Percentiles rank a stretch among this genome's conserved stretches.
Evolutionary conservation across 441 rosid species (phyloP).

Genomic region (Rhodomyrtus psidioides): DNA sequence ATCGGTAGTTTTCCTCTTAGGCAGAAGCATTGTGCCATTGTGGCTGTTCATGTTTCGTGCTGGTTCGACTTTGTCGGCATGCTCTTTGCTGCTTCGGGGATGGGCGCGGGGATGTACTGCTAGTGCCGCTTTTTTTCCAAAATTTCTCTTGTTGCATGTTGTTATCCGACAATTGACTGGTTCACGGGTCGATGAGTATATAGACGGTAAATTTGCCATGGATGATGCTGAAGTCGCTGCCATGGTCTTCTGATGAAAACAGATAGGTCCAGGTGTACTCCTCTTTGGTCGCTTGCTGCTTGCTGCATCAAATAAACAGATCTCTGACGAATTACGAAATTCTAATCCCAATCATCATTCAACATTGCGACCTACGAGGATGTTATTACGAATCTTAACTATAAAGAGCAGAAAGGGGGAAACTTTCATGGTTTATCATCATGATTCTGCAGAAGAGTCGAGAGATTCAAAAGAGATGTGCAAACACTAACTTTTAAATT

Average conservation of each 20-base stretch:
- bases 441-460: not conserved
- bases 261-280: not conserved
- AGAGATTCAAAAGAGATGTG: not conserved
- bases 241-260: not conserved
- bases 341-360: not conserved
- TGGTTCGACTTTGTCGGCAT: not conserved
- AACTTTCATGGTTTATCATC: not conserved
- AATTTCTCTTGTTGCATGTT: not conserved
- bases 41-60: not conserved
- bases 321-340: not conserved
- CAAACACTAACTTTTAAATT: not conserved
- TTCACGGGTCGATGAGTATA: not conserved
- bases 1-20: not conserved
- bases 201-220: not conserved
- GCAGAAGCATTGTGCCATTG: not conserved
- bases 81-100: not conserved
- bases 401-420: not conserved
- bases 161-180: not conserved
- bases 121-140: not conserved
- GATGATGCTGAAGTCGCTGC: not conserved
- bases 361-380: not conserved
- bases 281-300: not conserved
- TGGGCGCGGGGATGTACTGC: not conserved
- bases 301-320: not conserved
- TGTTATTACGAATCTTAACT: not conserved